Base-by-base conservation (phyloP, 768 basidiomycete species). In the Pholiota molesta region DNA sequence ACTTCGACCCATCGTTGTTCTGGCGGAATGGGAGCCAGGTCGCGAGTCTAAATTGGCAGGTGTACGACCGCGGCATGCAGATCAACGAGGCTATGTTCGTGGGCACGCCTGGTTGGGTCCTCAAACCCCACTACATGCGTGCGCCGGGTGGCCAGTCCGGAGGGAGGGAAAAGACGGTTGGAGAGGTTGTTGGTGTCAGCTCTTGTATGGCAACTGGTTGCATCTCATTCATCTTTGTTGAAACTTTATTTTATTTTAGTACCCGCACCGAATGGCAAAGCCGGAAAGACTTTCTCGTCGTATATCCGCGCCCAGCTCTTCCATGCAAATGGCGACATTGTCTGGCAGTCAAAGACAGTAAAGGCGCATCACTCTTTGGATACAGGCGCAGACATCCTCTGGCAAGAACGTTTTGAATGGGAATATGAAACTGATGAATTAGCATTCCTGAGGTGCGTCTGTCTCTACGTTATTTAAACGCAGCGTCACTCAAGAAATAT, bases 21-120 rank as follows among this genome's bases (percentile, higher is more conserved):
- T 88, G 86, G 86, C 76, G 80, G 17, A 78, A 73, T 44, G 87
- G 87, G 2, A 81, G 84, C 5, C 87, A 88, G 55, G 76, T 88
- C 10, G 81, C 79, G 0, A 79, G 81, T 39, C 71, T 88, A 45
- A 88, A 88, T 64, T 87, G 87, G 87, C 86, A 88, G 71, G 76
- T 74, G n/a, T 86, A 81, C 65, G 86, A 88, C 66, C 67, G 64
- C 1, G 81, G 82, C 1, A 83, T 85, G 81, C 84, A 86, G 64
- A 68, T 89, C 23, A 87, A 88, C 65, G 88, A 87, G 69, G 87
- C 78, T 0, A 78, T 89, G 80, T 89, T 88, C 66, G 77, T 78
- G 0, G 87, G 83, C 0, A 83, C 78, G 3, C 66, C 72, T 2
- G 87, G 86, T 1, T 88, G 84, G 84, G 80, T 85, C 1, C 69